These are phyloP conservation scores for Chrysanthemum makinoi DNA, from an alignment of 129 eudicot species.

Conservation along the genomic window DNA sequence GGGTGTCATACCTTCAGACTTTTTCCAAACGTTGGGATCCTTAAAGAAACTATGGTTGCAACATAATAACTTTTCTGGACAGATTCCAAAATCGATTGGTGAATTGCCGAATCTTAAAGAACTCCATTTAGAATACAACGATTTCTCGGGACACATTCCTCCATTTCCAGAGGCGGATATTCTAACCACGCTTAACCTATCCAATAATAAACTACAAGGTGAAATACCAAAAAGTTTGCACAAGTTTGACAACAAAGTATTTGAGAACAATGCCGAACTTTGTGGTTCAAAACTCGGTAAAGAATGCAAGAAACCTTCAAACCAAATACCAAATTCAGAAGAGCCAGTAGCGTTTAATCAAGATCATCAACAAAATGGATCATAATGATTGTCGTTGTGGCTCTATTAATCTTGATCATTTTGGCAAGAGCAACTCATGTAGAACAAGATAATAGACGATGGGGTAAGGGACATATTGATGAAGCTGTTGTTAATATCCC, in stretches of 20 bases:
- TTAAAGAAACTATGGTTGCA: constrained; percentile 63
- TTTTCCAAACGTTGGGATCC: constrained; percentile 44
- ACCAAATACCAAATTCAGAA: not conserved
- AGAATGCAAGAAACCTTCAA: constrained; percentile 31
- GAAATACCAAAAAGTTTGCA: constrained; percentile 54
- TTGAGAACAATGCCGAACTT: constrained; percentile 45
- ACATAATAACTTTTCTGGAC: constrained; percentile 55
- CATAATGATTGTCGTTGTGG: constrained; percentile 41
- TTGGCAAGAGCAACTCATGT: constrained; percentile 33
- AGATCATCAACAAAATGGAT: constrained; percentile 37
- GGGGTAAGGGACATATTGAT: constrained; percentile 43
- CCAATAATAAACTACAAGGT: constrained; percentile 61
- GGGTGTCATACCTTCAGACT: constrained; percentile 59
- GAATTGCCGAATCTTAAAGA: constrained; percentile 41
- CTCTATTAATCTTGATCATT: constrained; percentile 39
- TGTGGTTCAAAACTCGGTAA: constrained; percentile 47
- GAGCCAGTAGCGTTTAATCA: not conserved
- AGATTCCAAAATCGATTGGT: constrained; percentile 50
- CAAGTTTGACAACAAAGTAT: constrained; percentile 39
- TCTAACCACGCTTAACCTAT: constrained; percentile 39
- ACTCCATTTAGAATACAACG: constrained; percentile 47
- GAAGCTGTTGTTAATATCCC: constrained; percentile 44
- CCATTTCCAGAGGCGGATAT: constrained; percentile 32
- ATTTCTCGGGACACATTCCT: constrained; percentile 62
- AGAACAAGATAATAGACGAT: constrained; percentile 18